Base-by-base conservation (phyloP, 164 flowering plant genomes). In the Brasenia schreberi region DNA sequence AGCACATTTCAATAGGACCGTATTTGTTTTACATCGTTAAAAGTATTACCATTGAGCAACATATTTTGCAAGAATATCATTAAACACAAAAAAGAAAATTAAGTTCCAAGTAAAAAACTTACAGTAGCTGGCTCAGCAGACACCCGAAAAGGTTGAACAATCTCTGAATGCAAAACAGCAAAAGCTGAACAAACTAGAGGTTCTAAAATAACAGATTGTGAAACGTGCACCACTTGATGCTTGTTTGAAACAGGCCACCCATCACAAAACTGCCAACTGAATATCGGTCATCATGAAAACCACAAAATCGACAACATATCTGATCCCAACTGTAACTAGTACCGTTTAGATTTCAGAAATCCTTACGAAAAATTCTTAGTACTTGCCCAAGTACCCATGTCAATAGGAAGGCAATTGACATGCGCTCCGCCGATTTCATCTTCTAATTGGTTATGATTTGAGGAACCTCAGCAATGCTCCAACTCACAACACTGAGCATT, bases 391-490 rank as follows among this genome's bases (percentile, higher is more conserved):
- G 10, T 19, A 84, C 70, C 96, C 96, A 89, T 59, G 92, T 87
- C 44, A 72, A 7, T 45, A 89, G 71, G 78, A 89, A 89, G 64
- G 76, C 77, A 62, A 82, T 1, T 5, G 96, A 87, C 59, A 89
- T 84, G 16, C 96, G 87, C 64, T 83, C 82, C 0, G 84, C 59
- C 3, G 92, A 84, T 58, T 87, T 87, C n/a, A 73, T 43, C 72
- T 66, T 76, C 71, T 77, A 85, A 65, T 83, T 87, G 17, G 96
- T 85, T 68, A 85, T 67, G 65, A 89, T 80, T 67, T 89, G 92
- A 33, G 96, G 96, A 18, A 89, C 65, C 72, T 89, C 96, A 59
- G 96, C 90, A 59, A 89, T 77, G 61, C 81, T 78, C 96, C 96
- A 89, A 64, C 85, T 78, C 52, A 82, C 7, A 12, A 87, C 84